These are phyloP conservation scores for Ensete ventricosum DNA, from an alignment of 176 grass and related monocot species.

Conservation along the genomic window DNA sequence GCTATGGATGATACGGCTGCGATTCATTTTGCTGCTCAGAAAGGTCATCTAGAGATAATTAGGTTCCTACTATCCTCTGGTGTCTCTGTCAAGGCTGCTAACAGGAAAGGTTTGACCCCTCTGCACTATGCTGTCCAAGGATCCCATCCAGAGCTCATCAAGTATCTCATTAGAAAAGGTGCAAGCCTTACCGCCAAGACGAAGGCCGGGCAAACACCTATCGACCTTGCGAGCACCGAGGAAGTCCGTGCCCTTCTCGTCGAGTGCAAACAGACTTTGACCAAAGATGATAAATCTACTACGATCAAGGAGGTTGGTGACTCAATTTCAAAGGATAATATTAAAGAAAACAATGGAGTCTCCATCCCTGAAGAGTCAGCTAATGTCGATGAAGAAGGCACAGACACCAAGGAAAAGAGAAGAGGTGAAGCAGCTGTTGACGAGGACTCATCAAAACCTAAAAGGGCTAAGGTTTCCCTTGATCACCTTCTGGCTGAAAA, in stretches of 20 bases:
- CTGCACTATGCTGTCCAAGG: slow-evolving; percentile 84
- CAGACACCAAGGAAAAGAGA: slow-evolving; percentile 42
- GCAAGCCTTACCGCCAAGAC: slow-evolving; percentile 53
- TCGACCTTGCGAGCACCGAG: slow-evolving; percentile 61
- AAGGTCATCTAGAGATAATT: slow-evolving; percentile 69
- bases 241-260: slow-evolving; percentile 56
- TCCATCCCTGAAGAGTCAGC: slow-evolving; percentile 23
- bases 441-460: slow-evolving; percentile 11
- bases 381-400: slow-evolving; percentile 23
- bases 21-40: slow-evolving; percentile 93
- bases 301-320: slow-evolving; percentile 25
- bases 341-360: slow-evolving; percentile 11
- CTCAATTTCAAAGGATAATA: slow-evolving; percentile 9
- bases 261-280: slow-evolving; percentile 44
- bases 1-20: slow-evolving; percentile 84
- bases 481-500: slow-evolving; percentile 62
- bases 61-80: slow-evolving; percentile 54
- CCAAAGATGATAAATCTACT: slow-evolving; percentile 35
- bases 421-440: slow-evolving; percentile 32
- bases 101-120: slow-evolving; percentile 73
- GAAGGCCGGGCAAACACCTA: slow-evolving; percentile 68
- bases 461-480: slow-evolving; percentile 71
- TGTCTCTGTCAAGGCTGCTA: slow-evolving; percentile 67
- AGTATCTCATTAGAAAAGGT: slow-evolving; percentile 72
- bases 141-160: slow-evolving; percentile 68